Evolutionary conservation across 108 stramenopile species (phyloP), one percentile per base, ranked within the genome.

Genomic region (Cafeteria roenbergensis): DNA sequence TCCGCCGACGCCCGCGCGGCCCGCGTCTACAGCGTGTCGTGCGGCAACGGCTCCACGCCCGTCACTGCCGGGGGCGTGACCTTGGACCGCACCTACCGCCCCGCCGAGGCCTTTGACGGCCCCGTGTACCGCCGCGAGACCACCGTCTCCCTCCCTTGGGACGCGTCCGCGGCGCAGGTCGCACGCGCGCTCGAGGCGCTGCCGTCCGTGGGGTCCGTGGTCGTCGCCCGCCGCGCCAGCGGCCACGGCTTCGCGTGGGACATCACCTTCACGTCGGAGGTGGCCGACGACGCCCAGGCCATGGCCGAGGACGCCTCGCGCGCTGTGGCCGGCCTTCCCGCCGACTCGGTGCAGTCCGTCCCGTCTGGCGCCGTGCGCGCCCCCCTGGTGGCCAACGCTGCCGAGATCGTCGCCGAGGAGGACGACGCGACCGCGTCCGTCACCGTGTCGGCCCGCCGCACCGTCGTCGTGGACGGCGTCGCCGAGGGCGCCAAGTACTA

Each of bases 211-310:
- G 78, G 80, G 63, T 78, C 60, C 6, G 86, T 86, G 38, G 78
- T 74, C 57, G 85, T 87, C 24, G 50, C 70, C 17, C 71, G 81
- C 37, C 31, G 35, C 42, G 59, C 80, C 14, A 68, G 64, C 55
- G 67, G 65, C 1, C 70, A 88, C 61, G 78, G 75, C 56, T 79
- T 54, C 56, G 71, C 73, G 1, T 82, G 82, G 82, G 76, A 82
- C 61, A 69, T 82, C 31, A 80, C 82, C 29, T 82, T 82, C 67
- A 35, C 68, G 42, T 48, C 42, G 42, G 6, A 6, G 12, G 12
- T 12, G 17, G 42, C 6, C 17, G 42, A 6, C 6, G 6, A 6
- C 6, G 12, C 42, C 12, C 17, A 48, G 12, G 42, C 42, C 42
- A 48, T 48, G 42, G 42, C 42, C 6, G 42, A 48, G 17, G 6